These are phyloP conservation scores for Aegilops speltoides DNA, from an alignment of 176 grass and related monocot species.

Conservation along the genomic window DNA sequence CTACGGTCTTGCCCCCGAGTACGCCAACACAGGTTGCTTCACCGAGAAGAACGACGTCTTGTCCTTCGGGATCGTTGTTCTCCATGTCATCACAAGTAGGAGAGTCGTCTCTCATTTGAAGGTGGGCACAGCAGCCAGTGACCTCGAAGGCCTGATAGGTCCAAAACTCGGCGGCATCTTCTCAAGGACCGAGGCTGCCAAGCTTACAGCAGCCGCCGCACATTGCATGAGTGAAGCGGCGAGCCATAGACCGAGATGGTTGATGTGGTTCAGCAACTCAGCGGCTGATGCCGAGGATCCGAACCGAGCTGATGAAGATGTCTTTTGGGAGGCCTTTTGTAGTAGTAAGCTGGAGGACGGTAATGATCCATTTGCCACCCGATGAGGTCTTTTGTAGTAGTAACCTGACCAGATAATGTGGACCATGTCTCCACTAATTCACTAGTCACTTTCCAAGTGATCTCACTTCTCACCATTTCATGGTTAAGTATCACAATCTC, in stretches of 20 bases:
- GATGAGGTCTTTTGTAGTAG: background rate
- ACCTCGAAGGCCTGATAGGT: conserved; percentile 51
- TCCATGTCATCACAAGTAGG: no score
- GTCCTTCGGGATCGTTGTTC: no score
- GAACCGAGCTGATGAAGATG: background rate
- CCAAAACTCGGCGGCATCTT: conserved; percentile 39
- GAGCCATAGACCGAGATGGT: conserved; percentile 64
- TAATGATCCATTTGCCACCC: conserved; percentile 41
- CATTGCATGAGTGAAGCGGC: conserved; percentile 56
- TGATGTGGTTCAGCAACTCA: conserved; percentile 56
- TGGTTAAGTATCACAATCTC: background rate
- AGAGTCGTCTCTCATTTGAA: no score
- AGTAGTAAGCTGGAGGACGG: conserved; percentile 10
- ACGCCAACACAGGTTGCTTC: no score
- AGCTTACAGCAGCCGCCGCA: conserved; percentile 39
- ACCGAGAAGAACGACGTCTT: no score
- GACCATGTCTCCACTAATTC: background rate
- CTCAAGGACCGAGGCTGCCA: conserved; percentile 52
- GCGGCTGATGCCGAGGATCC: background rate
- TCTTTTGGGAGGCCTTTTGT: conserved; percentile 14
- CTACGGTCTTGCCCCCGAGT: no score
- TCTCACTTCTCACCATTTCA: background rate
- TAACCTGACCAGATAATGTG: conserved; percentile 27
- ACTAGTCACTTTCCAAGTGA: background rate
- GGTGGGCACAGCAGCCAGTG: background rate